Base-by-base conservation (phyloP, 306 rosid genomes). In the Cicer pinnatifidum region DNA sequence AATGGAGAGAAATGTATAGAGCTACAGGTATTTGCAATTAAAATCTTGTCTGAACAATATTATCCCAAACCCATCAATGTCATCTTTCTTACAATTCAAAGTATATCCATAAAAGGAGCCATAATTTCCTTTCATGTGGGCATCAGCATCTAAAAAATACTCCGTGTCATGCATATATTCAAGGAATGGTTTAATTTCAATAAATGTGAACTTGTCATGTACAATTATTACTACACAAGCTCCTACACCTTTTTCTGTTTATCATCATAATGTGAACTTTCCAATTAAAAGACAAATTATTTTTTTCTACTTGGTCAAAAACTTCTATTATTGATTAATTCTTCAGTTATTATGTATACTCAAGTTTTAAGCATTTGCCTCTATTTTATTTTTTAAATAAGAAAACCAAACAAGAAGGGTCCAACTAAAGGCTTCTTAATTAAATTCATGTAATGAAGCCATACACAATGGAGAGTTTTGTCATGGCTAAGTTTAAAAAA, bases 171-270 rank as follows among this genome's bases (percentile, higher is more conserved):
- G 72, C 83, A 79, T 20, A 48, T 20, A 56, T 57, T n/a, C n/a
- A 70, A 19, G 81, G 76, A 38, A 56, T 60, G 53, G 35, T 78
- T 74, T 65, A 69, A 81, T 78, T 81, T 64, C 52, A 60, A 65
- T 75, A 57, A 74, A 33, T 69, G 66, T 64, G 81, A 73, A 75
- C 88, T 79, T 72, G 73, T 81, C 85, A n/a, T 74, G 76, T 84
- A 76, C 88, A 78, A 81, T 84, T 78, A 84, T 84, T 84, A 44
- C 81, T 84, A 44, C 81, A 58, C 85, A 64, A 81, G 83, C 85
- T 75, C 85, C 73, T 64, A 6, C 78, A 65, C 73, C 85, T 78
- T 84, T 84, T 77, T 77, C 67, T 81, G 75, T 64, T 52, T 69
- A 73, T 62, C 45, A 80, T 56, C 3, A 73, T 52, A 43, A 15